These are phyloP conservation scores for Phytophthora rubi DNA, from an alignment of 352 stramenopile species.

Conservation along the genomic window DNA sequence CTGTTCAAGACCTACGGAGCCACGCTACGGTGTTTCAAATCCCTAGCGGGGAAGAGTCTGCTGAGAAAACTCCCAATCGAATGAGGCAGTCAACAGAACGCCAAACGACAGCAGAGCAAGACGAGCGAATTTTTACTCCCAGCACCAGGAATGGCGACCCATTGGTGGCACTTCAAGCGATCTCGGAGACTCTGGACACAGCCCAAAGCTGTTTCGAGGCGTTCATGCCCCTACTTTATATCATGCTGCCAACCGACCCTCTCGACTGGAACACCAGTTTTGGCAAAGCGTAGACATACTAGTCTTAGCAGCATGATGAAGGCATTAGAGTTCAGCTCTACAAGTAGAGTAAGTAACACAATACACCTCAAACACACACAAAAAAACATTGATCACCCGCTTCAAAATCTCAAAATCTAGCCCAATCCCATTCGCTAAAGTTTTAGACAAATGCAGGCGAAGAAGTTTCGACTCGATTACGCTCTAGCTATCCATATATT, in stretches of 20 bases:
- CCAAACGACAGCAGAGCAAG: background rate
- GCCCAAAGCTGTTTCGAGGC: slow-evolving; percentile 41
- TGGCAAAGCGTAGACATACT: background rate
- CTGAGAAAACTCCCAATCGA: background rate
- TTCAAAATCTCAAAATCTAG: no score
- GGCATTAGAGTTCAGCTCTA: no score
- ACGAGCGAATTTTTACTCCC: background rate
- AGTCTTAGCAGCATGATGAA: no score
- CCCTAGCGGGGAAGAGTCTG: background rate
- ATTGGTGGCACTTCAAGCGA: background rate
- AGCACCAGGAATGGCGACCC: background rate
- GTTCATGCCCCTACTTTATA: slow-evolving; percentile 40
- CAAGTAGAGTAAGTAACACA: no score
- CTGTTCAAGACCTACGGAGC: slow-evolving; percentile 4
- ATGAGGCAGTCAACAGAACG: background rate
- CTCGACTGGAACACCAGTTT: slow-evolving; percentile 1
- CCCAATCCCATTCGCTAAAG: no score
- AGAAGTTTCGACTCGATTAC: no score
- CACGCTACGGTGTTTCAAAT: background rate
- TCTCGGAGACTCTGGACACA: slow-evolving; percentile 31
- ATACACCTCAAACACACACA: no score
- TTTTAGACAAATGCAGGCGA: no score
- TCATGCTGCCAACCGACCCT: slow-evolving; percentile 26
- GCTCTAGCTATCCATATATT: no score
- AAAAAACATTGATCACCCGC: no score